Evolutionary conservation across 768 basidiomycete genomes (phyloP), one percentile per base, ranked within the genome.

Genomic region (Rhodosporidiobolus odoratus): DNA sequence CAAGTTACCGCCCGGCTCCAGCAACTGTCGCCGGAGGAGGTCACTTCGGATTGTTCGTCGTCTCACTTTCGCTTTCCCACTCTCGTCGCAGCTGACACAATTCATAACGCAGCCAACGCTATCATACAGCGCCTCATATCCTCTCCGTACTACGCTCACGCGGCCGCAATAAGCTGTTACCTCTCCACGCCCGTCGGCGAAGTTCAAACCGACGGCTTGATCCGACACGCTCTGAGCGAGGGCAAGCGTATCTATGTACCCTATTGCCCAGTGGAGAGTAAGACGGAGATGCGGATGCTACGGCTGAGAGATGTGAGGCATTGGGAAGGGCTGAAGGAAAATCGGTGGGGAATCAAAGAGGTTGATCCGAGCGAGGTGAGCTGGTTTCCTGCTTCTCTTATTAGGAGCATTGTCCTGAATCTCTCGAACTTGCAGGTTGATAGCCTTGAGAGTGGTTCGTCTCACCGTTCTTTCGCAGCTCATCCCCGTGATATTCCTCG

Each of bases 261-360:
- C 2, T 74, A 62, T 54, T 74, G 73, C 59, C 69, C 69, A 16
- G 35, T 58, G 15, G 63, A 70, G 34, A 63, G 65, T 59, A 71
- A 65, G 45, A 71, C 66, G 21, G 43, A 30, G 21, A 74, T 74
- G 73, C 48, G 60, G 43, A 74, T 74, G 73, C 63, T 74, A 25
- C 30, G 66, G 23, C 57, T 74, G 23, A 32, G 32, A 21, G 60
- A 47, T 32, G 40, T 54, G 17, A 35, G 30, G 9, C 66, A 68
- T 38, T 68, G 65, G 17, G 56, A 68, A 25, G 52, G 60, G 1
- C 58, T 74, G 34, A 47, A 53, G 48, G 37, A 34, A 32, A 74
- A 71, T 30, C 38, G 69, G 1, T 74, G 73, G 73, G 66, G 66
- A 12, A 74, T 74, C 25, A 45, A 63, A 2, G 69, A 74, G 47